phyloP scores from a whole-genome alignment of 371 early-diverging fungal species.

The Blyttiomyces sp. region DNA sequence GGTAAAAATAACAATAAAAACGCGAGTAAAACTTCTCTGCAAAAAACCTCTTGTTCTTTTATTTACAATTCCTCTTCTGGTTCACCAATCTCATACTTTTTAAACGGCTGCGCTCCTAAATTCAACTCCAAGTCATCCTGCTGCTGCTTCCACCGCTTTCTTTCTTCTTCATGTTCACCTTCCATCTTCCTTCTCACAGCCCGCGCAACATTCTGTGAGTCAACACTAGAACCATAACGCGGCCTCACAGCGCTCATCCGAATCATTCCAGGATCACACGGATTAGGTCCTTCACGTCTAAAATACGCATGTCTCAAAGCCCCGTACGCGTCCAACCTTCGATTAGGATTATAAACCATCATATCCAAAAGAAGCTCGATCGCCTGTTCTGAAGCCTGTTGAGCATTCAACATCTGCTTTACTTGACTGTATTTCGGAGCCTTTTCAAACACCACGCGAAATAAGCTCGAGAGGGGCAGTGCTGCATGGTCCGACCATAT shows the following conservation, averaged over 20 bases:
- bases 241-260: not conserved
- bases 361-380: constrained; percentile 70
- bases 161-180: constrained; percentile 2
- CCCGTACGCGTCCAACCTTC: constrained; percentile 67
- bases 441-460: constrained; percentile 4
- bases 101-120: constrained; percentile 14
- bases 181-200: constrained; percentile 9
- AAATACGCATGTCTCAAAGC: constrained; percentile 80
- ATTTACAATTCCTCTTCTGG: not conserved
- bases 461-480: constrained; percentile 53
- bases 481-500: constrained; percentile 74
- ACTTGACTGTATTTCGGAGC: constrained; percentile 26
- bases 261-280: constrained; percentile 6
- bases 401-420: constrained; percentile 59
- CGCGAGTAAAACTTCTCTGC: not conserved
- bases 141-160: constrained; percentile 1
- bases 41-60: not conserved
- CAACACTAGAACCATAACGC: not conserved
- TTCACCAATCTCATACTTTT: constrained; percentile 16
- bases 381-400: constrained; percentile 56
- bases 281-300: constrained; percentile 30
- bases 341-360: constrained; percentile 74
- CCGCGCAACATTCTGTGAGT: not conserved
- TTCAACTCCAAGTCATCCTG: constrained; percentile 7
- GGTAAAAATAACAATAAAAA: too few relatives aligned